Evolutionary conservation across 352 stramenopile species (phyloP).

Genomic region (Phytophthora crassamura): DNA sequence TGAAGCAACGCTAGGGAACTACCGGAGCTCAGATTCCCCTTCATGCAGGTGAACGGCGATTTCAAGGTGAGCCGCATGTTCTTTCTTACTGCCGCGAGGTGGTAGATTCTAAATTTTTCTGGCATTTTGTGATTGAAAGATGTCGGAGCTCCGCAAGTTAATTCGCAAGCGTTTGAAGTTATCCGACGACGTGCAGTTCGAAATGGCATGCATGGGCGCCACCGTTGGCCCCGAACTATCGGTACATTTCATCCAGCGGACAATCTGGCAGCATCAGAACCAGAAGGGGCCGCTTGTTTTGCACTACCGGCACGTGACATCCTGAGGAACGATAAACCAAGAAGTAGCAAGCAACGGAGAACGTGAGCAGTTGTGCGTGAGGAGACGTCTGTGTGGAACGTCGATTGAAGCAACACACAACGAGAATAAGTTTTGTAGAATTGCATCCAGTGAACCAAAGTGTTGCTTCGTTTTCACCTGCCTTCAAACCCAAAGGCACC

Average conservation of each 20-base stretch:
- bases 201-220: constrained; percentile 64
- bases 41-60: constrained; percentile 66
- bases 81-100: background rate
- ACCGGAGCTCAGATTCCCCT: constrained; percentile 46
- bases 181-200: constrained; percentile 42
- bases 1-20: constrained; percentile 35
- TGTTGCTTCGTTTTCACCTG: too few relatives aligned
- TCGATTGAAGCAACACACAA: too few relatives aligned
- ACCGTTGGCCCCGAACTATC: constrained; percentile 72
- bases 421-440: too few relatives aligned
- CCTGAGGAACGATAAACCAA: constrained; percentile 15
- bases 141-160: constrained; percentile 68
- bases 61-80: constrained; percentile 50
- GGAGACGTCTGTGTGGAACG: too few relatives aligned
- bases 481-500: too few relatives aligned
- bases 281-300: constrained; percentile 54
- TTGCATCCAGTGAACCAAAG: too few relatives aligned
- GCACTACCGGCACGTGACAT: constrained; percentile 48
- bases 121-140: constrained; percentile 32
- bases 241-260: constrained; percentile 68
- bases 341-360: background rate
- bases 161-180: constrained; percentile 45
- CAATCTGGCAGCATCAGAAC: constrained; percentile 69
- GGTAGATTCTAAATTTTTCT: background rate
- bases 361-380: too few relatives aligned